Evolutionary conservation across 2,329 filamentous ascomycete species (phyloP).

Genomic region (Grosmannia serpens): DNA sequence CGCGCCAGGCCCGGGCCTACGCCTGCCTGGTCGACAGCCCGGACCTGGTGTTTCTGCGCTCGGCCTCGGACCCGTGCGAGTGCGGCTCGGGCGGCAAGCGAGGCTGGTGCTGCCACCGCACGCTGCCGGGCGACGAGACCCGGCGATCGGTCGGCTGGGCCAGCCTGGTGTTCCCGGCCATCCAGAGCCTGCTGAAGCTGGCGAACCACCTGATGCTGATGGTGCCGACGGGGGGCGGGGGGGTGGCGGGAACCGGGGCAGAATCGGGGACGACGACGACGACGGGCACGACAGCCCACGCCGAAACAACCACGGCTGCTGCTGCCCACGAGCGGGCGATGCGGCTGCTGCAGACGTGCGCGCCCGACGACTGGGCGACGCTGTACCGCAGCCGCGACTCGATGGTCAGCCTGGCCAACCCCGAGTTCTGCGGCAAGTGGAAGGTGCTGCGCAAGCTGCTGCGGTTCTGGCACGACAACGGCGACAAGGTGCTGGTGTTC

Average conservation of each 20-base stretch:
- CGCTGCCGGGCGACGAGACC: constrained; percentile 44
- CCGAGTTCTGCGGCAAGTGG: constrained; percentile 96
- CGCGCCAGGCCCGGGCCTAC: constrained; percentile 72
- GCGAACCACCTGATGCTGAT: constrained; percentile 87
- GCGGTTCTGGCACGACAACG: constrained; percentile 77
- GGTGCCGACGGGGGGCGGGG: constrained; percentile 42
- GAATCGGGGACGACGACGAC: no score
- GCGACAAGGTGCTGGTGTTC: constrained; percentile 92
- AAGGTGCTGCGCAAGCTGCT: constrained; percentile 78
- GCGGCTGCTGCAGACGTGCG: constrained; percentile 58
- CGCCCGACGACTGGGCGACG: constrained; percentile 63
- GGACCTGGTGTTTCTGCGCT: constrained; percentile 56
- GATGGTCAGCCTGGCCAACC: constrained; percentile 70
- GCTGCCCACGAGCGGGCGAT: constrained; percentile 67
- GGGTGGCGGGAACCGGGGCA: no score
- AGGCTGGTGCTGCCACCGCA: constrained; percentile 69
- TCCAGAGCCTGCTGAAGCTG: constrained; percentile 73
- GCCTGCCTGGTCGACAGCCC: constrained; percentile 67
- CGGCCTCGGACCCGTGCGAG: constrained; percentile 54
- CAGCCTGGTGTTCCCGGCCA: constrained; percentile 71
- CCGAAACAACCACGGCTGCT: no score
- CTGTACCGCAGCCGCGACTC: constrained; percentile 67
- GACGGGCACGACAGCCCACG: not conserved
- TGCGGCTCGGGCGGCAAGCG: constrained; percentile 58
- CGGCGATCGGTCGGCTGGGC: constrained; percentile 45